Evolutionary conservation across 371 early-diverging fungal species (phyloP).

Genomic region (Furculomyces boomerangus): DNA sequence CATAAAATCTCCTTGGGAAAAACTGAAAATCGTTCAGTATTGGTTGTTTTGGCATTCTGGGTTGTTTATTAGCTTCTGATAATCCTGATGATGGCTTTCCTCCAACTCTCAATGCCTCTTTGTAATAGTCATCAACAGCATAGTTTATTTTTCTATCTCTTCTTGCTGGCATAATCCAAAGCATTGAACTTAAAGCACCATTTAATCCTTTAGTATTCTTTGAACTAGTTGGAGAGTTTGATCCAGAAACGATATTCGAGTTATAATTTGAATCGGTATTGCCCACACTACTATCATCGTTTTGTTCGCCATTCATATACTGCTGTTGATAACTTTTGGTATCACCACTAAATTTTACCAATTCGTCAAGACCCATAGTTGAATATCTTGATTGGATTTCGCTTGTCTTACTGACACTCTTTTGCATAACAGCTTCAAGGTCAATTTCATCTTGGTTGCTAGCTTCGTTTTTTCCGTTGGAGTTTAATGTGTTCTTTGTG

Average conservation of each 20-base stretch:
- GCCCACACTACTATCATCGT: not conserved
- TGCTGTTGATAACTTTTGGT: conserved; percentile 30
- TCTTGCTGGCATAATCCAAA: conserved; percentile 65
- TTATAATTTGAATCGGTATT: no score
- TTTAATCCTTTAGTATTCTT: not conserved
- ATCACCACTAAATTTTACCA: conserved; percentile 76
- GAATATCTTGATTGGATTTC: conserved; percentile 76
- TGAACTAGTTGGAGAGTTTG: conserved; percentile 12
- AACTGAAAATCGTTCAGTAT: conserved; percentile 75
- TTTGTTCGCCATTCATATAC: not conserved
- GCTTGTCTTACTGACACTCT: conserved; percentile 80
- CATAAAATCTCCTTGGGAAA: conserved; percentile 58
- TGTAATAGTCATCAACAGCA: conserved; percentile 74
- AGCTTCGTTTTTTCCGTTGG: conserved; percentile 8
- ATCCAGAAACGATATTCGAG: conserved; percentile 32
- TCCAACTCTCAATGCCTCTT: conserved; percentile 44
- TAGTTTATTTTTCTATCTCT: conserved; percentile 76
- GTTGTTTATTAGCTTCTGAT: conserved; percentile 31
- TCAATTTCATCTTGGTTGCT: conserved; percentile 23
- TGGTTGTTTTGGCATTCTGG: conserved; percentile 39
- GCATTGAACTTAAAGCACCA: conserved; percentile 10
- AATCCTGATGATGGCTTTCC: not conserved
- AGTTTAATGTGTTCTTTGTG: conserved; percentile 9
- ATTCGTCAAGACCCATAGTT: conserved; percentile 73
- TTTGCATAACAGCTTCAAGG: conserved; percentile 74